Base-by-base conservation (phyloP, 2,329 filamentous ascomycete species). In the Talaromyces sp. region DNA sequence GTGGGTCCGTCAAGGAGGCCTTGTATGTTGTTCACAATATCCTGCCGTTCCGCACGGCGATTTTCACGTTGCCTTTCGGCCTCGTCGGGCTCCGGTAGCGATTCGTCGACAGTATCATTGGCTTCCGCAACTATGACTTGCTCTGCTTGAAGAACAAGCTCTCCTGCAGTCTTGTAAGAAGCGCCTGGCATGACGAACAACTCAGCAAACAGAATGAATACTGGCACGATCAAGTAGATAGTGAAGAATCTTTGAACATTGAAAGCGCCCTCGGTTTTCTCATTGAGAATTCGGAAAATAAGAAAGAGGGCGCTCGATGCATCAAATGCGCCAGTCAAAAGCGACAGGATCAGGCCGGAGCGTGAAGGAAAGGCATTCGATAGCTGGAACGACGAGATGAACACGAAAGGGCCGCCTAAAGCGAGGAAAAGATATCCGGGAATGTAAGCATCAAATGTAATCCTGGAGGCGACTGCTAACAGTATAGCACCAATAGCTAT, bases 121-220 rank as follows among this genome's bases (percentile, higher is more conserved):
- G 82, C 80, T 69, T 88, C 86, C 7, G 84, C 84, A 12, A 73
- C 76, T 28, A 74, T 76, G 55, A 72, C 76, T 16, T 78, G 77
- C 67, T 92, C 88, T 16, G 86, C 88, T 71, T 91, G 84, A 62
- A 87, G 84, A 5, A 95, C 87, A 42, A 96, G 83, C 75, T 97
- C 92, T 52, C 91, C 90, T 0, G 93, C 86, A 0, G 90, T 93
- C 76, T 95, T 93, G 80, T 95, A 95, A 1, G 88, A 92, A 66
- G 88, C 86, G 16, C 79, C 80, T 0, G 91, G 91, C 82, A 96
- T 88, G 67, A 93, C 69, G 44, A 86, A 83, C 28, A 93, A 69
- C 75, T 95, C 90, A 18, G 85, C 80, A 31, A 87, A 61, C 14
- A 88, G 70, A 60, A 95, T 91, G 60, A 86, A 79, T 2, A 81